Evolutionary conservation across 2,329 filamentous ascomycete genomes (phyloP), one percentile per base, ranked within the genome.

Genomic region (Fusarium pseudograminearum): DNA sequence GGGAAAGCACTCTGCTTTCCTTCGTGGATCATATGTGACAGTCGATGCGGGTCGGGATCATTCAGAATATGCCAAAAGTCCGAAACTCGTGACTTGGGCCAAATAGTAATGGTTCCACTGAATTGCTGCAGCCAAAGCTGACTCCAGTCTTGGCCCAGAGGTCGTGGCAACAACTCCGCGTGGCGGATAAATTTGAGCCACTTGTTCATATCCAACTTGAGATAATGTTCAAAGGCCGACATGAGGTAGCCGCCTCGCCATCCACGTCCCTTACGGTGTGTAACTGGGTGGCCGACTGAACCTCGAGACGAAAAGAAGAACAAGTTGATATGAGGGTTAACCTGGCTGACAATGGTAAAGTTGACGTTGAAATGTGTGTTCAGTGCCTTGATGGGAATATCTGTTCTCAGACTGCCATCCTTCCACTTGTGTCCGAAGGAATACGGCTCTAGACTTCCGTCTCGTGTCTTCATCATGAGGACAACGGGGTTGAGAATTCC

Each of bases 391-490:
- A 99, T 89, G 0, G 96, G 96, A 30, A 99, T 98, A 76, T 99
- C 96, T 2, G 96, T 99, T 38, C 96, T 88, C 57, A 99, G 82
- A 72, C 92, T 96, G 55, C 96, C 96, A 78, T 99, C 96, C 80
- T 99, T 99, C 96, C 96, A 99, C 81, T 98, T 98, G 83, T 98
- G 94, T 0, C 96, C 96, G 77, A 99, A 99, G 1, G 93, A 97
- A 80, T 97, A 99, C 0, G 96, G 96, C 1, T 89, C 89, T 6
- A 99, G 84, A 4, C 85, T 89, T 2, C 94, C 94, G 63, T 94
- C 88, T 20, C 86, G 84, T 55, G 87, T 92, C 82, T 97, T 97
- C 84, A 97, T 94, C 84, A 93, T 93, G 10, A 99, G 88, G 2
- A 99, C 95, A 4, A 97, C 93, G 0, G 96, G 96, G 76, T 98